Evolutionary conservation across 352 stramenopile species (phyloP), one percentile per base, ranked within the genome.

Genomic region (Globisporangium ultimum): DNA sequence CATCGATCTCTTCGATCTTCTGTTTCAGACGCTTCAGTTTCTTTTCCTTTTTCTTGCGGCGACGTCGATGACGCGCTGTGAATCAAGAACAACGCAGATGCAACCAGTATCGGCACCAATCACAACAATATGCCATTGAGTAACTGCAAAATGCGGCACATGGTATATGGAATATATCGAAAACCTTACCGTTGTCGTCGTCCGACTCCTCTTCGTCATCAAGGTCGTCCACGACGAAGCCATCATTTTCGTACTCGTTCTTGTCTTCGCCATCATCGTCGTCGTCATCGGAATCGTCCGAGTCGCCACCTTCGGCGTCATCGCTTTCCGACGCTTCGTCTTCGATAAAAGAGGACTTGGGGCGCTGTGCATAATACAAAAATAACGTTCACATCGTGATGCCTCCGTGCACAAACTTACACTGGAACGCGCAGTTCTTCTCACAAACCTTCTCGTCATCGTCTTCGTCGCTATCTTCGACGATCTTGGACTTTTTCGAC

Each of bases 181-280:
- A 18, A 7, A 8, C 18, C 75, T 71, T 76, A 93, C 81, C 79
- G 38, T 49, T 76, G 64, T 87, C 81, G 48, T 87, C 70, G 24
- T 89, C 84, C 7, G 84, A 92, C 28, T 75, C 80, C 15, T 91
- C 80, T 10, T 91, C 80, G 17, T 93, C 86, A 22, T 93, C 84
- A 20, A 73, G 62, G 24, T 95, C 87, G 28, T 90, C 87, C 28
- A 96, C 87, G 15, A 96, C 83, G 53, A 96, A 96, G 20, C 87
- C 87, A 57, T 96, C 87, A 53, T 90, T 89, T 56, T 94, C 86
- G 65, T 96, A 96, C 67, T 93, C 84, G 57, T 96, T 93, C 62
- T 85, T 87, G 60, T 91, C 87, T 61, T 91, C 87, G 15, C 74
- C 81, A 3, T 94, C 85, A 15, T 96, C 86, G n/a, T 95, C 87